These are phyloP conservation scores for Thraustochytrium sp. DNA, from an alignment of 352 stramenopile genomes.

Conservation along the genomic window DNA sequence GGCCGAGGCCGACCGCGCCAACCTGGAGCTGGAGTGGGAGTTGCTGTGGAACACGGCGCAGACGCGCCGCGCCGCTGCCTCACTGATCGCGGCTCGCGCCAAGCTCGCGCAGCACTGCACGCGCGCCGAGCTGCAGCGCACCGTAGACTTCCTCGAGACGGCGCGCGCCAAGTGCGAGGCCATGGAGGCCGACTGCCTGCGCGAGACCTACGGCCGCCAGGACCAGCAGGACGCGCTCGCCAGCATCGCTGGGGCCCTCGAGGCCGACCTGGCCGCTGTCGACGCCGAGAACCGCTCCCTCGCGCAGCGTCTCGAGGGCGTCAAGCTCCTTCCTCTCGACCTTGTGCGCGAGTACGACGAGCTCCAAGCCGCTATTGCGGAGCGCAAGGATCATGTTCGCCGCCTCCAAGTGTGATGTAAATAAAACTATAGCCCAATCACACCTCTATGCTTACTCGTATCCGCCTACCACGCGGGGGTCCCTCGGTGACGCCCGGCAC, in stretches of 20 bases:
- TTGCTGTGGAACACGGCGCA: neutral
- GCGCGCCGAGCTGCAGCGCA: neutral
- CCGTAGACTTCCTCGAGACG: neutral
- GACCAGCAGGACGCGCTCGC: neutral
- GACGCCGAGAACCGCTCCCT: neutral
- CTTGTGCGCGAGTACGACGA: slow-evolving; percentile 29
- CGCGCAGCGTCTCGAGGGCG: neutral
- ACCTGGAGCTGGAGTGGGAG: slow-evolving; percentile 14
- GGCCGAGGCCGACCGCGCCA: neutral
- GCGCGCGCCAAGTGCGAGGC: neutral
- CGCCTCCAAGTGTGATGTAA: neutral
- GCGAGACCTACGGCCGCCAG: neutral
- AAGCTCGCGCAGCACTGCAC: neutral
- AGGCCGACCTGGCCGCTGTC: neutral
- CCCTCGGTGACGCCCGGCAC: no score
- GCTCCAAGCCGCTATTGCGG: neutral
- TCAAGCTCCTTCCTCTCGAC: neutral
- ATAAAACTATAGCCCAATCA: no score
- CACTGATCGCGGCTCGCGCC: neutral
- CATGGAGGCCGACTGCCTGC: neutral
- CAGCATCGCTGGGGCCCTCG: neutral
- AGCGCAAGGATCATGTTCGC: slow-evolving; percentile 6
- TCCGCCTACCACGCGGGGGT: no score
- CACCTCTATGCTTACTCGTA: no score
- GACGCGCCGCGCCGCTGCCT: neutral